Evolutionary conservation across 805 yeast species (phyloP).

Genomic region (Spathaspora passalidarum): DNA sequence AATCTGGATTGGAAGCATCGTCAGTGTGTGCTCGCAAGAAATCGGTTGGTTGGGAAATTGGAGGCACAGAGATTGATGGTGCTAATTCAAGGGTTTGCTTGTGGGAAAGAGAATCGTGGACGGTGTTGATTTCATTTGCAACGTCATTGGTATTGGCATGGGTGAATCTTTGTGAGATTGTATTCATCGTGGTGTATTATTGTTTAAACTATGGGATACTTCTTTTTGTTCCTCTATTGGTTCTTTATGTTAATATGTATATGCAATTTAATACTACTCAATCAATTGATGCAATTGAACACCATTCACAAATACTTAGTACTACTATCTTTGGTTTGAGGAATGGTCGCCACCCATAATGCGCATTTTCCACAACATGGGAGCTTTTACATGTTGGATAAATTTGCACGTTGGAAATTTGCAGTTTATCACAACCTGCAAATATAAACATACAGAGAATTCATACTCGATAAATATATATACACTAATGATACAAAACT

Average conservation of each 20-base stretch:
- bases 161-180: conserved; percentile 36
- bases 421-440: background rate
- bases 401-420: background rate
- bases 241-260: no score
- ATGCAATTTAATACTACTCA: background rate
- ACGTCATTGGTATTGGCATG: conserved; percentile 26
- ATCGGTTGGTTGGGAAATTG: conserved; percentile 84
- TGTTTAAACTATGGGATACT: no score
- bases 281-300: conserved; percentile 1
- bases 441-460: background rate
- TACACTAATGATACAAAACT: conserved; percentile 2
- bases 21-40: conserved; percentile 98
- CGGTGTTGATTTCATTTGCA: conserved; percentile 26
- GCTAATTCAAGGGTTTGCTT: conserved; percentile 34
- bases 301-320: background rate
- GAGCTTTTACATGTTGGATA: background rate
- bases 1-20: conserved; percentile 87
- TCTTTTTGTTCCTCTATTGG: no score
- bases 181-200: no score
- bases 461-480: background rate
- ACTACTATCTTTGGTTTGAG: background rate
- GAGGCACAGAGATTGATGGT: conserved; percentile 73
- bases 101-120: conserved; percentile 18
- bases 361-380: background rate
- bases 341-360: conserved; percentile 1